Conservation (phyloP, 2,329 filamentous ascomycete genomes). For the Diplocarpon rosae region DNA sequence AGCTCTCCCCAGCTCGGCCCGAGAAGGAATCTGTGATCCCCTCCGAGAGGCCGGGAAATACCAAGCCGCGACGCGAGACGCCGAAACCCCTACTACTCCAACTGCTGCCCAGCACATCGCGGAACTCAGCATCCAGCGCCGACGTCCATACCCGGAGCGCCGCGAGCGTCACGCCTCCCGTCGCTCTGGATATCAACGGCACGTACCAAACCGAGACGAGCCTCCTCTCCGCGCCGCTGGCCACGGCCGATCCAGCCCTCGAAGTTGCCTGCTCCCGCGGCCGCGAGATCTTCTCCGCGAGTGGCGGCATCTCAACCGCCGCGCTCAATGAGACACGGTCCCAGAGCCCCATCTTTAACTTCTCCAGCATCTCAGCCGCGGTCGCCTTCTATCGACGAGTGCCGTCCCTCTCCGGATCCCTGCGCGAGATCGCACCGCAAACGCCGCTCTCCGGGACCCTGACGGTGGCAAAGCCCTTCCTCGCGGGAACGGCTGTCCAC, state of each 20-base stretch:
- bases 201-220: conserved; percentile 2
- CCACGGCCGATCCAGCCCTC: conserved; percentile 24
- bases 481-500: conserved; percentile 20
- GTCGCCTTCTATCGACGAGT: conserved; percentile 12
- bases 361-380: conserved; percentile 16
- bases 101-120: too few species aligned
- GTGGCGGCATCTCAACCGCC: conserved; percentile 16
- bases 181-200: conserved; percentile 17
- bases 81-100: too few species aligned
- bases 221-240: conserved; percentile 24
- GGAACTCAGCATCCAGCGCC: neutral
- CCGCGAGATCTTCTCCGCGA: conserved; percentile 21
- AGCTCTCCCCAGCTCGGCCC: too few species aligned
- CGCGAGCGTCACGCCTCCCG: conserved; percentile 17
- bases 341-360: conserved; percentile 21
- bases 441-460: neutral
- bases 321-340: conserved; percentile 19
- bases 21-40: too few species aligned
- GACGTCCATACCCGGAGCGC: conserved; percentile 17
- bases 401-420: neutral
- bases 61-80: too few species aligned
- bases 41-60: too few species aligned
- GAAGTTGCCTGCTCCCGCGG: conserved; percentile 26
- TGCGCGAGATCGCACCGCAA: neutral
- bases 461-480: neutral